These are phyloP conservation scores for Yamagishiella unicocca DNA, from an alignment of 139 green algal genomes.

Conservation along the genomic window DNA sequence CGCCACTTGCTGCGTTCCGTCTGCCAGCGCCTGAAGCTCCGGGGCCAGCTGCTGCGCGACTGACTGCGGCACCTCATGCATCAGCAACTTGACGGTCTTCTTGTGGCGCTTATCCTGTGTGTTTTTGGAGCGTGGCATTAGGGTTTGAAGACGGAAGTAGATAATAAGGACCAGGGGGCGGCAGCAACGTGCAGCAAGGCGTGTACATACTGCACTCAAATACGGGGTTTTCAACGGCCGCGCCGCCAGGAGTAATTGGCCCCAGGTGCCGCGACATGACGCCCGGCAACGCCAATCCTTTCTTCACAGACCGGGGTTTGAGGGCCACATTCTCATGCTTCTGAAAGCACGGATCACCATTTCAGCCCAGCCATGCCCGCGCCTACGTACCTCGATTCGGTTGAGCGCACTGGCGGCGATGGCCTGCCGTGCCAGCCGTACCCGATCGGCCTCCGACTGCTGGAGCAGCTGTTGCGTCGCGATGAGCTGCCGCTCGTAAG, in stretches of 20 bases:
- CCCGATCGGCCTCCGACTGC: conserved; percentile 33
- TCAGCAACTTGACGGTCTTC: not conserved
- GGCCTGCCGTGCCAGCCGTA: conserved; percentile 30
- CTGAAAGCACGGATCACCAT: too few species aligned
- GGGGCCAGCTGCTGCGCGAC: not conserved
- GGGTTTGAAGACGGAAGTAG: too few species aligned
- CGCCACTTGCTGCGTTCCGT: conserved; percentile 13
- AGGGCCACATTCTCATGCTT: too few species aligned
- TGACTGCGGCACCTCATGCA: conserved; percentile 11
- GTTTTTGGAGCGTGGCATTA: not conserved
- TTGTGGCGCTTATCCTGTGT: conserved; percentile 38
- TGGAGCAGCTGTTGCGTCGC: conserved; percentile 32
- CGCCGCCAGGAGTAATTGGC: too few species aligned
- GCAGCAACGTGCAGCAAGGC: too few species aligned
- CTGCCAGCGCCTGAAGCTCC: not conserved
- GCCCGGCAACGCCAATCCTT: too few species aligned
- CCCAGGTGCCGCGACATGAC: too few species aligned
- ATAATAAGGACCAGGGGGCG: too few species aligned
- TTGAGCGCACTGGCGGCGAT: conserved; percentile 19
- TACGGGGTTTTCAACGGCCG: too few species aligned
- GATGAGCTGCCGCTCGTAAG: conserved; percentile 34
- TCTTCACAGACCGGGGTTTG: too few species aligned
- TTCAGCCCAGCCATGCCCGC: too few species aligned
- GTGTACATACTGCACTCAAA: too few species aligned
- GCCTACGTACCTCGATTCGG: conserved; percentile 29